A percentile compares a stretch with the other conserved stretches of the same genome.
phyloP scores from a whole-genome alignment of 805 yeast species.

The Cyberlindnera maclurae region DNA sequence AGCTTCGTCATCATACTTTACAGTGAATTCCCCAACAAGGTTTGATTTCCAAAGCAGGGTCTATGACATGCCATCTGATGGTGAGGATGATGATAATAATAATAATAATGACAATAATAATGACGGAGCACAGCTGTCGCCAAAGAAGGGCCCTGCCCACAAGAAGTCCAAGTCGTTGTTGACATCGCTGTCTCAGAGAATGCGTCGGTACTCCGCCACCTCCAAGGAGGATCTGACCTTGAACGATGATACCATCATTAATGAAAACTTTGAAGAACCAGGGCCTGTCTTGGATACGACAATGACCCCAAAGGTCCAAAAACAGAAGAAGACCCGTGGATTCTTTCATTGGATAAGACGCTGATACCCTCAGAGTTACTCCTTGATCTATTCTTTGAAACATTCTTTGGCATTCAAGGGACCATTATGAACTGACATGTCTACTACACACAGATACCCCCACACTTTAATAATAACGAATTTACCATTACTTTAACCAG shows the following conservation, averaged over 20 bases:
- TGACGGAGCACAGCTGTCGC: slow-evolving; percentile 2
- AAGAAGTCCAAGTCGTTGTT: slow-evolving; percentile 20
- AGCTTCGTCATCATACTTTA: slow-evolving; percentile 11
- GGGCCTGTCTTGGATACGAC: slow-evolving; percentile 23
- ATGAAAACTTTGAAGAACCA: slow-evolving; percentile 23
- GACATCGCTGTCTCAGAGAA: slow-evolving; percentile 12
- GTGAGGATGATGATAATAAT: neutral
- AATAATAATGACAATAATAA: slow-evolving; percentile 1
- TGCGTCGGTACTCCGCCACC: slow-evolving; percentile 16
- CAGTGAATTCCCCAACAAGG: slow-evolving; percentile 16
- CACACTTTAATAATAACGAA: too few relatives aligned
- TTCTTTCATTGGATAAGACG: slow-evolving; percentile 12
- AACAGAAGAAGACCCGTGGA: slow-evolving; percentile 7
- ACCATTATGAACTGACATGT: too few relatives aligned
- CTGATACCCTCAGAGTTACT: too few relatives aligned
- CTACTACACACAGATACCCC: too few relatives aligned
- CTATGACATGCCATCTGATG: slow-evolving; percentile 28
- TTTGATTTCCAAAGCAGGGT: slow-evolving; percentile 32
- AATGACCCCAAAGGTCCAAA: slow-evolving; percentile 18
- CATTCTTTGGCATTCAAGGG: too few relatives aligned
- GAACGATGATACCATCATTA: slow-evolving; percentile 16
- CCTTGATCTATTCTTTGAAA: too few relatives aligned
- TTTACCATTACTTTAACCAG: neutral
- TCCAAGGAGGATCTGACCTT: slow-evolving; percentile 2
- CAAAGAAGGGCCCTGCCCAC: slow-evolving; percentile 11